Evolutionary conservation across 129 eudicot genomes (phyloP).

Genomic region (Tagetes patula): DNA sequence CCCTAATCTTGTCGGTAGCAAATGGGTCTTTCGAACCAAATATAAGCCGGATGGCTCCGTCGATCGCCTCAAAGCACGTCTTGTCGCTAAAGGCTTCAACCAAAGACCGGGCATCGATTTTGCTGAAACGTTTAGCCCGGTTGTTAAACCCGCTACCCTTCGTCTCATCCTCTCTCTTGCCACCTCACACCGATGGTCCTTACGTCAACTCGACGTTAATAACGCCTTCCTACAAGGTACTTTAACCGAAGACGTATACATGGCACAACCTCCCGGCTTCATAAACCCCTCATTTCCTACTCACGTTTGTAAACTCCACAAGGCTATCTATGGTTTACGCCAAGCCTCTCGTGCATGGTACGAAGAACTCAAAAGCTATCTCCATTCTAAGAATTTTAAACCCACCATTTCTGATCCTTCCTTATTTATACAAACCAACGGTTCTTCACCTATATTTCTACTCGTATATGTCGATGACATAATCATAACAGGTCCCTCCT

Average conservation of each 20-base stretch:
- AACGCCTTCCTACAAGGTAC: too few species aligned
- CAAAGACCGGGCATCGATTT: background rate
- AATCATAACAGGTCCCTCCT: background rate
- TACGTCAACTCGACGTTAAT: background rate
- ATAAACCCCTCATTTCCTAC: too few species aligned
- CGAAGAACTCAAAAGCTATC: too few species aligned
- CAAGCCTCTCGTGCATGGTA: too few species aligned
- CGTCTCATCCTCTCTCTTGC: background rate
- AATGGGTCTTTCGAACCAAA: background rate
- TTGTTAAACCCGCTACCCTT: too few species aligned
- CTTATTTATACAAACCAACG: background rate
- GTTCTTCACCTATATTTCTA: background rate
- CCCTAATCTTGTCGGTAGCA: background rate
- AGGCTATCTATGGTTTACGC: too few species aligned
- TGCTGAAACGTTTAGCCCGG: background rate
- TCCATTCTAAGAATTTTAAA: background rate
- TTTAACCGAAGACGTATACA: too few species aligned
- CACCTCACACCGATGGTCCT: background rate
- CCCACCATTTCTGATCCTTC: background rate
- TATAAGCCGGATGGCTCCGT: background rate
- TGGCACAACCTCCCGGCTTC: too few species aligned
- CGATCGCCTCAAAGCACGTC: background rate
- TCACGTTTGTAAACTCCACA: too few species aligned
- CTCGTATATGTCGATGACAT: too few species aligned
- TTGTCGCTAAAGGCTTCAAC: background rate